A percentile compares a stretch with the other conserved stretches of the same genome.
These are phyloP conservation scores for Dissophora ornata DNA, from an alignment of 192 early-diverging fungal species.

Conservation along the genomic window DNA sequence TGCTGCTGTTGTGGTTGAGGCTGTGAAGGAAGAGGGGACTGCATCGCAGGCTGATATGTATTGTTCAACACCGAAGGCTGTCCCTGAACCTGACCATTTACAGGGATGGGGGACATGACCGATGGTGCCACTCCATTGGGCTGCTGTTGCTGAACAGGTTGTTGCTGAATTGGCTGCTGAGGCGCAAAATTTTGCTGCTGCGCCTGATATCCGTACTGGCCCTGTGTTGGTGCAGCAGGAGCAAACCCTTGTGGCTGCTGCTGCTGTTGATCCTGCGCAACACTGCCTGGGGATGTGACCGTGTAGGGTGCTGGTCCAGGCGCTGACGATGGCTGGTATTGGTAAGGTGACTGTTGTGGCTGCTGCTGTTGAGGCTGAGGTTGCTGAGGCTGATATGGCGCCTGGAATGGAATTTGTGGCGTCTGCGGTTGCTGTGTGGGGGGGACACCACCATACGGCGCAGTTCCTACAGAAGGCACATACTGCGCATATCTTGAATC, in stretches of 20 bases:
- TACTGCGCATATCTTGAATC: conserved; percentile 47
- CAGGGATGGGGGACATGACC: conserved; percentile 11
- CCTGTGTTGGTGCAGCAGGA: background rate
- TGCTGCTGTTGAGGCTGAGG: conserved; percentile 15
- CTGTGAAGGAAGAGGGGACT: conserved; percentile 18
- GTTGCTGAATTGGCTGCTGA: conserved; percentile 1
- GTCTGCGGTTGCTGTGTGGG: conserved; percentile 30
- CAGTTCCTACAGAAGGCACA: conserved; percentile 14
- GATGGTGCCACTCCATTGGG: background rate
- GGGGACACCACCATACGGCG: conserved; percentile 3
- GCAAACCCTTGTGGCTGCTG: background rate
- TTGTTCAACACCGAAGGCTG: conserved; percentile 10
- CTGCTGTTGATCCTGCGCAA: conserved; percentile 10
- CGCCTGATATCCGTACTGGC: conserved; percentile 10
- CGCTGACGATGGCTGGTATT: conserved; percentile 4
- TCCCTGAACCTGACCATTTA: too few species aligned
- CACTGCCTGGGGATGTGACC: conserved; percentile 2
- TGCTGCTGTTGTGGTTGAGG: conserved; percentile 7
- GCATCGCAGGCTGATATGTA: conserved; percentile 13
- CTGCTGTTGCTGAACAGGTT: conserved; percentile 3
- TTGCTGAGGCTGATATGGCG: conserved; percentile 23
- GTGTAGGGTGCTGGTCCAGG: background rate
- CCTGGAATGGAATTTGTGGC: conserved; percentile 27
- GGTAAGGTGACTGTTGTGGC: conserved; percentile 10
- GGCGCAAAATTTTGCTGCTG: conserved; percentile 8